Evolutionary conservation across 1,284 basidiomycete species (phyloP).

Genomic region (Cutaneotrichosporon sp.): DNA sequence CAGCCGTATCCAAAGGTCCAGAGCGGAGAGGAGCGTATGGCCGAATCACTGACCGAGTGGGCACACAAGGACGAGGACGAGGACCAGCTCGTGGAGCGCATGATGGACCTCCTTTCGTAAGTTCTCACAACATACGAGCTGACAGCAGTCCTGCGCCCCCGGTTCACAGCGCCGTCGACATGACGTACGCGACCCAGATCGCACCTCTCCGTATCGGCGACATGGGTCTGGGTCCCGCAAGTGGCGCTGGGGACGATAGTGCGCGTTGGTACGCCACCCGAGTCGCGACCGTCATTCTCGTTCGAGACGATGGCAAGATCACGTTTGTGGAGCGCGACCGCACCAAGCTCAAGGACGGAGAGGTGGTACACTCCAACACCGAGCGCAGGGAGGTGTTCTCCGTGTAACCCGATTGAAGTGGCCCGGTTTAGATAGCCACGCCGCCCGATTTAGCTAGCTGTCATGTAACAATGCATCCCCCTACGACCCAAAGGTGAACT

Average conservation of each 20-base stretch:
- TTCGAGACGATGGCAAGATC: constrained; percentile 41
- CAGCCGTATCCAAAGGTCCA: constrained; percentile 49
- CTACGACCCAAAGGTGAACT: constrained; percentile 31
- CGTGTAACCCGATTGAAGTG: background rate
- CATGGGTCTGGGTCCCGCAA: background rate
- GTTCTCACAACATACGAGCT: constrained; percentile 17
- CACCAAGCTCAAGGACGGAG: constrained; percentile 32
- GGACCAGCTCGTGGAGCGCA: constrained; percentile 36
- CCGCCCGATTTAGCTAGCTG: constrained; percentile 4
- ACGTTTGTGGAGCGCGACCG: constrained; percentile 49
- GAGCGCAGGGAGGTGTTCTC: constrained; percentile 3
- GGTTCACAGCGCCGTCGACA: constrained; percentile 17
- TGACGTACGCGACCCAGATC: constrained; percentile 33
- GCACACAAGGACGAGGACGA: constrained; percentile 20
- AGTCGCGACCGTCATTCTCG: constrained; percentile 46
- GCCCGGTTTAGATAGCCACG: background rate
- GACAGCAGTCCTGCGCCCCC: constrained; percentile 18
- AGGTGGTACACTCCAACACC: constrained; percentile 11
- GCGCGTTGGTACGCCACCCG: constrained; percentile 48
- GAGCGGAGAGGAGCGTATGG: constrained; percentile 38
- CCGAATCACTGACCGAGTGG: constrained; percentile 31
- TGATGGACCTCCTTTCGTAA: constrained; percentile 45
- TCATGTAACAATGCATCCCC: constrained; percentile 28
- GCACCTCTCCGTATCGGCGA: constrained; percentile 30
- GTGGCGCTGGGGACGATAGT: background rate